Evolutionary conservation across 2,329 filamentous ascomycete species (phyloP).

Genomic region (Myriosclerotinia scirpicola): DNA sequence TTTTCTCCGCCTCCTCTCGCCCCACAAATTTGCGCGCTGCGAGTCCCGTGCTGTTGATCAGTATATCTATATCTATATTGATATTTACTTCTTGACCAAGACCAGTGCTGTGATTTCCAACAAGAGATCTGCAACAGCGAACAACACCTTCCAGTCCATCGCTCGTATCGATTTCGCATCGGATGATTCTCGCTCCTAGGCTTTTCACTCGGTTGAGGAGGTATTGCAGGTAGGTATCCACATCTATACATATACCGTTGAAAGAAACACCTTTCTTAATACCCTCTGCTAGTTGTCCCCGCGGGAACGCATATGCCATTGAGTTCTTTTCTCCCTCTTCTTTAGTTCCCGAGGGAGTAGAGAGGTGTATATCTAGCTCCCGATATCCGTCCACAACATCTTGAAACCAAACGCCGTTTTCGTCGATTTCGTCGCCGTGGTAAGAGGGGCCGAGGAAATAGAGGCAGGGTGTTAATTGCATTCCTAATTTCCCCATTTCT

Average conservation of each 20-base stretch:
- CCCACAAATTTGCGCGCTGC: constrained; percentile 43
- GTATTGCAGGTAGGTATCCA: constrained; percentile 26
- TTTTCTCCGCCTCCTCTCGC: constrained; percentile 34
- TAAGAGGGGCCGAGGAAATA: no score
- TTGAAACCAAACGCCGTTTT: neutral
- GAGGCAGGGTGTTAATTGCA: no score
- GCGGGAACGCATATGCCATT: neutral
- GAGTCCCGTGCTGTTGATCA: constrained; percentile 48
- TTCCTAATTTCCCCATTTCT: neutral
- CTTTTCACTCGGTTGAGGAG: constrained; percentile 36
- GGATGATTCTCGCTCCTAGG: constrained; percentile 24
- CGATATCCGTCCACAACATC: neutral
- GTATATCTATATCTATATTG: constrained; percentile 31
- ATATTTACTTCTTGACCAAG: no score
- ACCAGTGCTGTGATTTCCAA: no score
- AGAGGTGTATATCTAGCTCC: neutral
- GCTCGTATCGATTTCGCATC: constrained; percentile 6
- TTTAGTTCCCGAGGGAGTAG: no score
- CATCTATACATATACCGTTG: constrained; percentile 29
- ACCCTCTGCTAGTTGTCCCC: constrained; percentile 11
- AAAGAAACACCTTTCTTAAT: constrained; percentile 27
- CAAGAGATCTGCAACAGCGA: no score
- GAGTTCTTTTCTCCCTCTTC: neutral
- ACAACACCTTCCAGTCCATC: constrained; percentile 26
- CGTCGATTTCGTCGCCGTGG: neutral